A percentile compares a stretch with the other conserved stretches of the same genome.
phyloP scores from a whole-genome alignment of 176 grass and related monocot genomes.

The Leersia perrieri region DNA sequence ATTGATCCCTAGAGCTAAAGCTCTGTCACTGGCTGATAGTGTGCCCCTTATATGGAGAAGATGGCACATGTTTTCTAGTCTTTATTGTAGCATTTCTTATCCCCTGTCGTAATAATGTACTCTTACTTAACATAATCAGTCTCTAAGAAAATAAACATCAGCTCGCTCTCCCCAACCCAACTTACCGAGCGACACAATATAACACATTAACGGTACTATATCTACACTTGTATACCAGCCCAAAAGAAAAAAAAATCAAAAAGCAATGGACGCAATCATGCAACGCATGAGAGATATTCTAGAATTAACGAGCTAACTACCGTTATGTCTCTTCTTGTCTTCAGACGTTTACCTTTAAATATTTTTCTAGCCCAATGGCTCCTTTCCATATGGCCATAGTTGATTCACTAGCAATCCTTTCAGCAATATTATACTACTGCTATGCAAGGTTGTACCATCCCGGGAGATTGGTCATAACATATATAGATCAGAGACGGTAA shows the following conservation, averaged over 20 bases:
- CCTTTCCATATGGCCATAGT: background rate
- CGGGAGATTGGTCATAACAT: constrained; percentile 14
- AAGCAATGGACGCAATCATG: constrained; percentile 26
- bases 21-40: no score
- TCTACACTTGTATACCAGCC: no score
- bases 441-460: background rate
- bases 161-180: background rate
- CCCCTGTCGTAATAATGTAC: background rate
- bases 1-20: no score
- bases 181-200: background rate
- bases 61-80: no score
- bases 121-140: background rate
- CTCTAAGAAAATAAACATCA: no score
- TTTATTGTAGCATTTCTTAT: no score
- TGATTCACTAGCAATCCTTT: background rate
- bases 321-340: constrained; percentile 39
- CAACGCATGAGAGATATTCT: constrained; percentile 19
- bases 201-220: no score
- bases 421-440: background rate
- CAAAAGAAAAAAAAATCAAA: background rate
- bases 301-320: background rate
- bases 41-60: no score
- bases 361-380: background rate
- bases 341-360: background rate
- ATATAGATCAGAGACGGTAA: background rate